These are phyloP conservation scores for Populus hybrid DNA, from an alignment of 441 rosid species.

Conservation along the genomic window DNA sequence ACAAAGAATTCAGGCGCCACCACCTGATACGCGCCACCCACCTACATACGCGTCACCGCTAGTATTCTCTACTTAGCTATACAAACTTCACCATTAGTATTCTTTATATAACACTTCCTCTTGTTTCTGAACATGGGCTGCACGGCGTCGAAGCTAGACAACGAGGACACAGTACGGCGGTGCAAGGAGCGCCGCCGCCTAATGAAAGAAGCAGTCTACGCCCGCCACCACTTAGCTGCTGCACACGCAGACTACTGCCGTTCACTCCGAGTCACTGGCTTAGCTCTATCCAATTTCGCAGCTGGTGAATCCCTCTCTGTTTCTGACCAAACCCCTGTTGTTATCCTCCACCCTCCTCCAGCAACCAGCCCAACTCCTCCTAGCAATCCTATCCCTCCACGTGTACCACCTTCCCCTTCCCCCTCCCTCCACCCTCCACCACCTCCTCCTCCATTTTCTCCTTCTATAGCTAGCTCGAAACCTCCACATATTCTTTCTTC, in stretches of 20 bases:
- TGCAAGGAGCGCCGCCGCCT: conserved; percentile 98
- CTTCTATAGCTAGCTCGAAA: conserved; percentile 52
- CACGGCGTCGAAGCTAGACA: conserved; percentile 81
- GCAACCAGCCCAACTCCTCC: conserved; percentile 13
- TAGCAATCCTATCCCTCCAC: conserved; percentile 24
- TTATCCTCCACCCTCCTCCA: conserved; percentile 46
- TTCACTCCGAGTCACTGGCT: conserved; percentile 75
- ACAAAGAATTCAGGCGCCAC: conserved; percentile 20
- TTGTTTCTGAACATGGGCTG: conserved; percentile 59
- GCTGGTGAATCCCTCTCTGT: conserved; percentile 69
- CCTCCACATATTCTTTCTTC: conserved; percentile 83
- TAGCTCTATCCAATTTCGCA: conserved; percentile 76
- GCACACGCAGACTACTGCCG: conserved; percentile 94
- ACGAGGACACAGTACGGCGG: conserved; percentile 81
- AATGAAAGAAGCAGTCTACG: conserved; percentile 73
- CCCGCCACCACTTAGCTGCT: conserved; percentile 83
- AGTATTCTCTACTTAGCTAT: not conserved
- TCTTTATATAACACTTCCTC: not conserved
- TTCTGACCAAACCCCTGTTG: conserved; percentile 79
- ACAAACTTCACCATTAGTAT: too few relatives aligned
- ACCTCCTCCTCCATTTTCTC: conserved; percentile 39
- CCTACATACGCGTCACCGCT: not conserved
- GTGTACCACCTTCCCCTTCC: conserved; percentile 46
- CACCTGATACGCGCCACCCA: conserved; percentile 1
- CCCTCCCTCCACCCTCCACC: conserved; percentile 42